A percentile compares a stretch with the other conserved stretches of the same genome.
phyloP scores from a whole-genome alignment of 331 rosid species.

The Rosa hybrid region DNA sequence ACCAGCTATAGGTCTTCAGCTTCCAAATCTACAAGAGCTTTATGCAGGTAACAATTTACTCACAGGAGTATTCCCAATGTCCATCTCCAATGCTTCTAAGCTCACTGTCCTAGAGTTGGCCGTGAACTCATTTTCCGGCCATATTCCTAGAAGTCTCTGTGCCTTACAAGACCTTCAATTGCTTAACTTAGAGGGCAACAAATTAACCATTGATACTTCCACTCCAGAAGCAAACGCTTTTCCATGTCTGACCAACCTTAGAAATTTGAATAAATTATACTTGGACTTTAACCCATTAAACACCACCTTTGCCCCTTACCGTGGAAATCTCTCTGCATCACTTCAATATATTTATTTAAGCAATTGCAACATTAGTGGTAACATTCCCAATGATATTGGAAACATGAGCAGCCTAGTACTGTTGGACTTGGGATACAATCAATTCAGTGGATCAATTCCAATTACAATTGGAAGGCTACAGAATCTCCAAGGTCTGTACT shows the following conservation, averaged over 20 bases:
- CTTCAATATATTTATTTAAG: background rate
- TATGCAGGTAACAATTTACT: too few species aligned
- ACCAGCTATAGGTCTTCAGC: background rate
- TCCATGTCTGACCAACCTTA: too few species aligned
- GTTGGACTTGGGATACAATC: background rate
- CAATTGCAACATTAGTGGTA: background rate
- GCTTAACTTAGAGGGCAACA: too few species aligned
- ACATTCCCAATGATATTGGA: background rate
- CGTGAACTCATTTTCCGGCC: too few species aligned
- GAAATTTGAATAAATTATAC: too few species aligned
- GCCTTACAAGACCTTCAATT: too few species aligned
- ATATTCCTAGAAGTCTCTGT: too few species aligned
- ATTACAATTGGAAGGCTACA: background rate
- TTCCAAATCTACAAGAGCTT: slow-evolving; percentile 13
- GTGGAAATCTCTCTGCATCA: background rate
- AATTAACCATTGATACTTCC: too few species aligned
- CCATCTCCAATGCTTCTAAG: slow-evolving; percentile 28
- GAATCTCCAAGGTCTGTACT: background rate
- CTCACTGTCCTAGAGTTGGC: background rate
- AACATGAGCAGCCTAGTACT: background rate
- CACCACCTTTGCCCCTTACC: too few species aligned
- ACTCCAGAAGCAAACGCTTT: too few species aligned
- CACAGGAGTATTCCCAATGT: background rate
- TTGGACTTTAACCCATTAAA: too few species aligned
- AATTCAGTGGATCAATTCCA: slow-evolving; percentile 21